Conservation (phyloP, 169 alveolate genomes). For the Plasmodium chabaudi region DNA sequence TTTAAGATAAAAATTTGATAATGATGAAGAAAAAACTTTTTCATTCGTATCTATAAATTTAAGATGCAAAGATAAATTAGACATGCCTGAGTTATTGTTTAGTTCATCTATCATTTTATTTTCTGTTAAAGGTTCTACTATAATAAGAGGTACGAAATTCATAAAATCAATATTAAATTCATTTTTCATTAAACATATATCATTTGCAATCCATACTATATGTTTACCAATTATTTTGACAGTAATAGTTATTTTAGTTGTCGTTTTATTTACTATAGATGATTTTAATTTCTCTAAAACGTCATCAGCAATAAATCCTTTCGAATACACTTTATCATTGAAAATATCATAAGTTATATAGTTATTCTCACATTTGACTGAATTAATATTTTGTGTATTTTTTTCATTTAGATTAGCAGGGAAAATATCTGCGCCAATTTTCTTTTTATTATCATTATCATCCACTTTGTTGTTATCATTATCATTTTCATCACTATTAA, state of each 20-base stretch:
- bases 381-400: background rate
- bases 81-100: background rate
- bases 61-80: constrained; percentile 23
- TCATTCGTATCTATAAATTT: constrained; percentile 49
- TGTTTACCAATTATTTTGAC: constrained; percentile 69
- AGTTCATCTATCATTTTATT: background rate
- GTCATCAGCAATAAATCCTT: constrained; percentile 19
- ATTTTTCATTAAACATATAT: constrained; percentile 16
- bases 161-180: constrained; percentile 30
- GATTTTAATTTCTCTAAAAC: constrained; percentile 18
- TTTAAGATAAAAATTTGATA: constrained; percentile 40
- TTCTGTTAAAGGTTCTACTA: constrained; percentile 7
- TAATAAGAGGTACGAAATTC: constrained; percentile 46
- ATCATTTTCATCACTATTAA: background rate
- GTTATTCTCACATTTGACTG: constrained; percentile 2
- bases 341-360: constrained; percentile 21
- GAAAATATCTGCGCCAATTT: constrained; percentile 10
- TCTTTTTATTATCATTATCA: background rate
- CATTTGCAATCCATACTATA: constrained; percentile 58
- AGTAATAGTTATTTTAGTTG: constrained; percentile 15
- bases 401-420: background rate
- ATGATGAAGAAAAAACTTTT: constrained; percentile 26
- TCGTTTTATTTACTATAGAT: constrained; percentile 4
- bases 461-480: background rate
- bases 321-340: constrained; percentile 29